Evolutionary conservation across 2,329 filamentous ascomycete genomes (phyloP).

Genomic region (Grosmannia huntii): DNA sequence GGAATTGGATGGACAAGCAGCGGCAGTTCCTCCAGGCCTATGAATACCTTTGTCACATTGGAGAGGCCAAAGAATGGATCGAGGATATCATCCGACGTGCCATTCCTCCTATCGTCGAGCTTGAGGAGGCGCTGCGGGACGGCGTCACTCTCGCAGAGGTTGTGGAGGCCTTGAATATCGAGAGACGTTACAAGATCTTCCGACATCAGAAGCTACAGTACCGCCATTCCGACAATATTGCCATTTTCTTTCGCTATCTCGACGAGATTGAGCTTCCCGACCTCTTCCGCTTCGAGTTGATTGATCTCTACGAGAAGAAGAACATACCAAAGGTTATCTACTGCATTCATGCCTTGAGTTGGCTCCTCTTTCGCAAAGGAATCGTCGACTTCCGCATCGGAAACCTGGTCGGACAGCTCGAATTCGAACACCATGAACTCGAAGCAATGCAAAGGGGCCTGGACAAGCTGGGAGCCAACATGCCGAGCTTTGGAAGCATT

Average conservation of each 20-base stretch:
- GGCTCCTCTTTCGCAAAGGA: slow-evolving; percentile 90
- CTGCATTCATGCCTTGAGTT: slow-evolving; percentile 93
- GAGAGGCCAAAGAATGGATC: slow-evolving; percentile 98
- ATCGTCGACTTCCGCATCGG: slow-evolving; percentile 93
- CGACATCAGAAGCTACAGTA: slow-evolving; percentile 75
- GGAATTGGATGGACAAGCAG: slow-evolving; percentile 99
- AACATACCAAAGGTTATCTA: slow-evolving; percentile 99
- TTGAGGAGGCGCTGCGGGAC: slow-evolving; percentile 85
- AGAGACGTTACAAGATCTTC: slow-evolving; percentile 70
- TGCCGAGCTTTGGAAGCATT: slow-evolving; percentile 98
- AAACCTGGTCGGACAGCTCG: slow-evolving; percentile 87
- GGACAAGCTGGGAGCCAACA: slow-evolving; percentile 85
- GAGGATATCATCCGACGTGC: slow-evolving; percentile 75
- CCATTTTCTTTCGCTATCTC: slow-evolving; percentile 86
- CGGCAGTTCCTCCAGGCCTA: slow-evolving; percentile 93
- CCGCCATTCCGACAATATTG: slow-evolving; percentile 95
- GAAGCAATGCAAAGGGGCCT: slow-evolving; percentile 95
- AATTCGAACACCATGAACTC: slow-evolving; percentile 95
- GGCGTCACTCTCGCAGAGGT: slow-evolving; percentile 92
- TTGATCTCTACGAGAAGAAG: slow-evolving; percentile 98
- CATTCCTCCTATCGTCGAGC: slow-evolving; percentile 82
- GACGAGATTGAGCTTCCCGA: slow-evolving; percentile 88
- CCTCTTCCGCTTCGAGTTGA: slow-evolving; percentile 90
- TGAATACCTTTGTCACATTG: slow-evolving; percentile 97
- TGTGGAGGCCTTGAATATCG: slow-evolving; percentile 75